A percentile compares a stretch with the other conserved stretches of the same genome.
phyloP scores from a whole-genome alignment of 140 eudicot genomes.

The Anethum foeniculum region DNA sequence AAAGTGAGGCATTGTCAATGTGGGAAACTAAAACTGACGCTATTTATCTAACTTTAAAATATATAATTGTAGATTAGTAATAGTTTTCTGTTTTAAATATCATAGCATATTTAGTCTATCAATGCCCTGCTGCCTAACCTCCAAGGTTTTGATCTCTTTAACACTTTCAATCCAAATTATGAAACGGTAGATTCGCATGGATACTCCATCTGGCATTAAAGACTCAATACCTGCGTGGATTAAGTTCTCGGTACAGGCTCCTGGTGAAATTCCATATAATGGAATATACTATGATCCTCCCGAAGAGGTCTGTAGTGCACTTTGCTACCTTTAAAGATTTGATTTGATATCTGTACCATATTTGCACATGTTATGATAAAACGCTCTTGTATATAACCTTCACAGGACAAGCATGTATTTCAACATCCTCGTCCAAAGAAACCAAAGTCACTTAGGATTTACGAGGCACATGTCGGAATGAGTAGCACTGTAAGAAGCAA shows the following conservation, averaged over 20 bases:
- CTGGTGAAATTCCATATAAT: slow-evolving; percentile 91
- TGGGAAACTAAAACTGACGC: neutral
- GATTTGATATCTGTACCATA: slow-evolving; percentile 3
- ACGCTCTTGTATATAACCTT: slow-evolving; percentile 14
- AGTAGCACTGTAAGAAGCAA: slow-evolving; percentile 77
- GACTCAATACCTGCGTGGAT: slow-evolving; percentile 99
- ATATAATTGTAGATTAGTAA: neutral
- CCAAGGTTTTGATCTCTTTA: neutral
- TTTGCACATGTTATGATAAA: neutral
- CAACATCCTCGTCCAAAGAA: slow-evolving; percentile 84
- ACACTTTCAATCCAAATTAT: neutral
- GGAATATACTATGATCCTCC: slow-evolving; percentile 99
- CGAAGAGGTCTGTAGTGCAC: slow-evolving; percentile 50
- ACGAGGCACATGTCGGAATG: slow-evolving; percentile 98
- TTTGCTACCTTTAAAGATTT: neutral
- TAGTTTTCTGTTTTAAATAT: neutral
- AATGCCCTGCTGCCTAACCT: neutral
- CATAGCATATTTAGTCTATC: neutral
- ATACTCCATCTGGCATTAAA: slow-evolving; percentile 90
- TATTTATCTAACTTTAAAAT: neutral
- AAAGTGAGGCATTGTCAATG: neutral
- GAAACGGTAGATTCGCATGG: slow-evolving; percentile 78
- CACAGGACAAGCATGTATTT: slow-evolving; percentile 78
- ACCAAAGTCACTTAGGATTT: slow-evolving; percentile 87
- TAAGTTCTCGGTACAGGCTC: slow-evolving; percentile 88